Base-by-base conservation (phyloP, 2,329 filamentous ascomycete genomes). In the Didymella pinodella region DNA sequence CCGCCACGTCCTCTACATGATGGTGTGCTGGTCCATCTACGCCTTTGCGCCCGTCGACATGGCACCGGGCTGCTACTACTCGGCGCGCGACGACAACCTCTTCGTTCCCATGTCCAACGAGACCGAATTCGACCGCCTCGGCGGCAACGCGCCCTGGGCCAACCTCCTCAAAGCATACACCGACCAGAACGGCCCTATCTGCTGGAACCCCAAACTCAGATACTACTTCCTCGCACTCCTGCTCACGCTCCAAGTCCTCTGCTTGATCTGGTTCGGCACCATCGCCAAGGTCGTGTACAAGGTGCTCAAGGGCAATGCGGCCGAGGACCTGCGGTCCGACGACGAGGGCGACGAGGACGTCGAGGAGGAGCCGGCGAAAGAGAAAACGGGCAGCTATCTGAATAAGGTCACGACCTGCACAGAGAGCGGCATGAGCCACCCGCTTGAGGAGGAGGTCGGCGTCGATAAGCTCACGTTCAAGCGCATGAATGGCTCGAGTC, bases 251-350 rank as follows among this genome's bases (percentile, higher is more conserved):
- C 93, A 98, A 77, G 81, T 84, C 22, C 85, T 99, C 52, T 93
- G 91, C 31, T 81, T 96, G 34, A 84, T 91, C 62, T 98, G 95
- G 95, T 96, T 98, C 72, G 84, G 83, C 62, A 90, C 97, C 88
- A 97, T 98, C 66, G 78, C 93, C 38, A 87, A 88, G 57, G 91
- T 99, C 2, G 93, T 93, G 22, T 84, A 90, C 62, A 88, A 89
- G 61, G 93, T 98, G 6, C 74, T 98, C 34, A 85, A 84, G 49
- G 93, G 94, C 31, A 86, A 84, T 36, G 83, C 86, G 31, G 93
- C 94, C 5, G 93, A 97, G 64, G 95, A 99, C 72, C 85, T 87
- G 18, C 88, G 95, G 55, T 96, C 92, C 63, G 94, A 97, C 67
- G 92, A 92, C 64, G 93, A 96, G 77, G 90, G 81, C 6, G 91